phyloP scores from a whole-genome alignment of 2,329 filamentous ascomycete genomes.

The Sphaerulina populicola region DNA sequence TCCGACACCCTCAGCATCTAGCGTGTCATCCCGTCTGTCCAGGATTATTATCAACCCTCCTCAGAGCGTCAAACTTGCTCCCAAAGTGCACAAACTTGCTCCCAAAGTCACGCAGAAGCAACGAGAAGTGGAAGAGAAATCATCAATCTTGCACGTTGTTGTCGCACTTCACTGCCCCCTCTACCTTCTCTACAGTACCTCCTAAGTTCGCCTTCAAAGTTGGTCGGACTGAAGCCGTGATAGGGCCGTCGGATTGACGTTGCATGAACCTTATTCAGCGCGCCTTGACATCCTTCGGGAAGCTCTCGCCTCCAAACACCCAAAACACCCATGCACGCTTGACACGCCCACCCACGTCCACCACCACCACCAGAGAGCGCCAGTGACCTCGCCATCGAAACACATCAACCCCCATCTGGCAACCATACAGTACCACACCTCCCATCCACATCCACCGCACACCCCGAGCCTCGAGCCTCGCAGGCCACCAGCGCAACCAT shows the following conservation, averaged over 20 bases:
- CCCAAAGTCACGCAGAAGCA: background rate
- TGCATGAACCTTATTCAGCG: background rate
- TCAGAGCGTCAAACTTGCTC: background rate
- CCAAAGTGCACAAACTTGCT: background rate
- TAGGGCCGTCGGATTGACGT: background rate
- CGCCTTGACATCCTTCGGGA: background rate
- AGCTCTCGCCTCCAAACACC: background rate
- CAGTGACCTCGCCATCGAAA: background rate
- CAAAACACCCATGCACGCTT: background rate
- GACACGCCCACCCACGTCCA: background rate
- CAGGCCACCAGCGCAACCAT: conserved; percentile 50
- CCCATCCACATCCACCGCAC: background rate
- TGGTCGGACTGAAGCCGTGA: background rate
- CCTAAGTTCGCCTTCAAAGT: no score
- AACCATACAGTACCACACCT: background rate
- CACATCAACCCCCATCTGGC: conserved; percentile 1
- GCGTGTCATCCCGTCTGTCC: no score
- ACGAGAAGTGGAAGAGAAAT: background rate
- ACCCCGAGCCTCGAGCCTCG: background rate
- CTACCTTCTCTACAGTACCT: no score
- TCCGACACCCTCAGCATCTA: no score
- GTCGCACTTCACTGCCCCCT: background rate
- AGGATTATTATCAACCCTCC: no score
- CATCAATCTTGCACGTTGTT: background rate
- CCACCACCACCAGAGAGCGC: background rate